Evolutionary conservation across 257 asterid species (phyloP).

Genomic region (Gentiana macrophylla): DNA sequence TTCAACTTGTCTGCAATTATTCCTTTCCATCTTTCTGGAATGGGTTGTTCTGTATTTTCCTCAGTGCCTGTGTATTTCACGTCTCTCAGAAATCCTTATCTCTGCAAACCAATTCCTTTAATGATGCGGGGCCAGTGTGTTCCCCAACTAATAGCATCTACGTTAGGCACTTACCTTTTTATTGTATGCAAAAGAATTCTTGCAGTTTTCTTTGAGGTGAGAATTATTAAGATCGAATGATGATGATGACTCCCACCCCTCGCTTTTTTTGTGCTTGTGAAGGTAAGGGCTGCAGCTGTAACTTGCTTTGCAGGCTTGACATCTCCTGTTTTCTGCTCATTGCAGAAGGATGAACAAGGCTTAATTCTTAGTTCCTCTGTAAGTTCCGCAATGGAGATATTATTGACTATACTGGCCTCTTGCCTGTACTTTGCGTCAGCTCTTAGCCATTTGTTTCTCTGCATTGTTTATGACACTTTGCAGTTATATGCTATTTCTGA

Average conservation of each 20-base stretch:
- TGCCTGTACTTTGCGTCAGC: neutral
- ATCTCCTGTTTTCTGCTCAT: slow-evolving; percentile 62
- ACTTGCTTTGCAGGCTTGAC: slow-evolving; percentile 98
- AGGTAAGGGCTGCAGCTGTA: slow-evolving; percentile 94
- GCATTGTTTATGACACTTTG: slow-evolving; percentile 13
- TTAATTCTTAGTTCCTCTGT: slow-evolving; percentile 59
- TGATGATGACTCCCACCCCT: neutral
- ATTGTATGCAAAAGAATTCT: neutral
- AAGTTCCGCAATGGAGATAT: slow-evolving; percentile 23
- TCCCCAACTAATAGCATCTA: too few relatives aligned
- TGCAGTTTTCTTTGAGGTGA: neutral
- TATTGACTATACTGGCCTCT: slow-evolving; percentile 1
- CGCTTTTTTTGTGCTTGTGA: slow-evolving; percentile 8
- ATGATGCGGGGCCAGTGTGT: too few relatives aligned
- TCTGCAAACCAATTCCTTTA: too few relatives aligned
- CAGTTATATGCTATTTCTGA: slow-evolving; percentile 60
- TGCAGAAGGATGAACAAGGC: slow-evolving; percentile 58
- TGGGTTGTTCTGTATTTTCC: too few relatives aligned
- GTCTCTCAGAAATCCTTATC: too few relatives aligned
- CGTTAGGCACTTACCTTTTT: neutral
- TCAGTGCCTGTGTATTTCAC: too few relatives aligned
- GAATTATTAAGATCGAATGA: too few relatives aligned
- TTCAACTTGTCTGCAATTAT: too few relatives aligned
- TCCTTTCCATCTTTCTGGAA: too few relatives aligned
- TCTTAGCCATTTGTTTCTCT: slow-evolving; percentile 1